Percentiles rank a stretch among this genome's conserved stretches.
Conservation (phyloP, 176 grass and related monocot species). For the Bromus sterilis region DNA sequence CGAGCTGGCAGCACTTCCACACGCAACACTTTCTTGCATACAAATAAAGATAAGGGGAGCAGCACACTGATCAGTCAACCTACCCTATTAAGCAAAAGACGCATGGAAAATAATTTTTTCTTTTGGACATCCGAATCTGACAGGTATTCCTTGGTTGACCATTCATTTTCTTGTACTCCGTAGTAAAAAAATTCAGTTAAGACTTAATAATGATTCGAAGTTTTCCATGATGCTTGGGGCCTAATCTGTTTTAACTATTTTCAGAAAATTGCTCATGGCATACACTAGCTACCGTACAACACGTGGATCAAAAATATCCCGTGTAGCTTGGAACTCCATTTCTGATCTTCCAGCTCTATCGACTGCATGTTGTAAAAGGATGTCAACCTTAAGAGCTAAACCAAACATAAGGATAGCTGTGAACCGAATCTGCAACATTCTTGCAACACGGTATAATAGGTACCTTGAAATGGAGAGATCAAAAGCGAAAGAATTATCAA, state of each 20-base stretch:
- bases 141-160: constrained; percentile 47
- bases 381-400: constrained; percentile 41
- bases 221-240: background rate
- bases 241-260: constrained; percentile 15
- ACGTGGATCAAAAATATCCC: constrained; percentile 44
- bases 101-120: constrained; percentile 40
- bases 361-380: constrained; percentile 61
- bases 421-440: constrained; percentile 56
- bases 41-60: background rate
- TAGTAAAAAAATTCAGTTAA: background rate
- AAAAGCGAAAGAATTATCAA: constrained; percentile 32
- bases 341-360: constrained; percentile 74
- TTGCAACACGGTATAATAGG: constrained; percentile 22
- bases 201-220: background rate
- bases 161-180: background rate
- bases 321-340: constrained; percentile 60
- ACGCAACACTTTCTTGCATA: background rate
- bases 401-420: constrained; percentile 55
- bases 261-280: constrained; percentile 64
- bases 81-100: background rate
- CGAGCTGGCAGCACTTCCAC: background rate
- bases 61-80: background rate
- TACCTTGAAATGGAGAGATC: too few relatives aligned
- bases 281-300: constrained; percentile 54
- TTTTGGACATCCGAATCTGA: constrained; percentile 60